These are phyloP conservation scores for Ogataea populi-albae DNA, from an alignment of 805 yeast species.

Conservation along the genomic window DNA sequence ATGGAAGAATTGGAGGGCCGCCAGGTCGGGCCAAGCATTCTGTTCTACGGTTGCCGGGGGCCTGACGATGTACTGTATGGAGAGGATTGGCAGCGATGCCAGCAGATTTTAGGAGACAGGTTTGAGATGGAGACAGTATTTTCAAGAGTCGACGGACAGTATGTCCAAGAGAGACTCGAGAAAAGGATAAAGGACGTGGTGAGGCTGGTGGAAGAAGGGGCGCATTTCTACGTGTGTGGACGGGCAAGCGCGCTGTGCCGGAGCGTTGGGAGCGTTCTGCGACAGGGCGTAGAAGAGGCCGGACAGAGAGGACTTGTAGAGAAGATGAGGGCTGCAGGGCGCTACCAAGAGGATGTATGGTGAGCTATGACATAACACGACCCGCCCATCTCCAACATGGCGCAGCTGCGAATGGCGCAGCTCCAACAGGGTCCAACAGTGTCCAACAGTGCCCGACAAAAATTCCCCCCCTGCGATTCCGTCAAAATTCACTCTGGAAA, in stretches of 20 bases:
- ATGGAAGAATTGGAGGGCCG: constrained; percentile 34
- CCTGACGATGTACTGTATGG: constrained; percentile 70
- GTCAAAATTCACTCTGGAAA: not conserved
- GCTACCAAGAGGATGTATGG: constrained; percentile 97
- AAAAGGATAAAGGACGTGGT: constrained; percentile 49
- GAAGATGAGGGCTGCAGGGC: constrained; percentile 71
- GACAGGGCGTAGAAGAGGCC: constrained; percentile 55
- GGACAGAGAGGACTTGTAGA: constrained; percentile 68
- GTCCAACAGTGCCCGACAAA: constrained; percentile 1
- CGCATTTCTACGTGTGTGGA: constrained; percentile 89
- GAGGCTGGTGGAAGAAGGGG: constrained; percentile 54
- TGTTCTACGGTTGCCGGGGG: constrained; percentile 84
- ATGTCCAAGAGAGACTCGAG: constrained; percentile 76
- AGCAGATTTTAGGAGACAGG: constrained; percentile 45
- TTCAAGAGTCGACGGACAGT: constrained; percentile 61
- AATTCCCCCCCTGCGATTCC: not conserved
- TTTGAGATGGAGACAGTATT: constrained; percentile 76
- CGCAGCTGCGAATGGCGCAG: not conserved
- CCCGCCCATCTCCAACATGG: not conserved
- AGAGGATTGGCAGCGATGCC: constrained; percentile 76
- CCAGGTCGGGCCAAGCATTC: constrained; percentile 60
- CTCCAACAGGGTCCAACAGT: not conserved
- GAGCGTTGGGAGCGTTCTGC: constrained; percentile 72
- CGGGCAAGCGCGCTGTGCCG: constrained; percentile 90
- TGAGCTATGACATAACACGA: too few relatives aligned